phyloP scores from a whole-genome alignment of 352 stramenopile species.

The Phytophthora ramorum region DNA sequence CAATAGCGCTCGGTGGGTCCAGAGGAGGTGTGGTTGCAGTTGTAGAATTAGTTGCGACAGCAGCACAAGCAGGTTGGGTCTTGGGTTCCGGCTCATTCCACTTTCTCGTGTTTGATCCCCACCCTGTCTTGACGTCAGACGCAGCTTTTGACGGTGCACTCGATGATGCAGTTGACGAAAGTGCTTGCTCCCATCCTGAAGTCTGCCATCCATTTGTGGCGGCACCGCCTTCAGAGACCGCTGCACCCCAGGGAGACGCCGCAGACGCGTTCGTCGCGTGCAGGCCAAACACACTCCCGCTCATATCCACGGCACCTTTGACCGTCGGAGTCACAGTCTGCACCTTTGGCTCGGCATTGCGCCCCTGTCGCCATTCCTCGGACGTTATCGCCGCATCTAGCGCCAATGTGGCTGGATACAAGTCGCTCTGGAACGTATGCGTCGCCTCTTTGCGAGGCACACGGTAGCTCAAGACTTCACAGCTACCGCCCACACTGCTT shows the following conservation, averaged over 20 bases:
- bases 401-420: conserved; percentile 72
- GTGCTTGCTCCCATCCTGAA: conserved; percentile 33
- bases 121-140: conserved; percentile 34
- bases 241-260: conserved; percentile 29
- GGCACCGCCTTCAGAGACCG: conserved; percentile 8
- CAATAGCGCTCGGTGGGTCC: not conserved
- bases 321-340: conserved; percentile 40
- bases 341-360: conserved; percentile 54
- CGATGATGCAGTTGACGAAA: conserved; percentile 44
- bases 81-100: conserved; percentile 42
- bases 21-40: not conserved
- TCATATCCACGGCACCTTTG: conserved; percentile 25
- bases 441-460: conserved; percentile 69
- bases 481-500: conserved; percentile 46
- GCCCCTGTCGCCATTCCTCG: conserved; percentile 50
- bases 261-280: not conserved
- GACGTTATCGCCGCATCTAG: conserved; percentile 46
- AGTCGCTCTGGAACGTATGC: conserved; percentile 75
- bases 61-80: conserved; percentile 1
- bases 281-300: conserved; percentile 46
- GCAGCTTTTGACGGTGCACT: conserved; percentile 34
- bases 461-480: conserved; percentile 69
- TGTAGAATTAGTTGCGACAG: not conserved
- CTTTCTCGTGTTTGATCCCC: conserved; percentile 38
- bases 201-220: conserved; percentile 30